phyloP scores from a whole-genome alignment of 106 monocot species.

The Phalaenopsis aphrodite region DNA sequence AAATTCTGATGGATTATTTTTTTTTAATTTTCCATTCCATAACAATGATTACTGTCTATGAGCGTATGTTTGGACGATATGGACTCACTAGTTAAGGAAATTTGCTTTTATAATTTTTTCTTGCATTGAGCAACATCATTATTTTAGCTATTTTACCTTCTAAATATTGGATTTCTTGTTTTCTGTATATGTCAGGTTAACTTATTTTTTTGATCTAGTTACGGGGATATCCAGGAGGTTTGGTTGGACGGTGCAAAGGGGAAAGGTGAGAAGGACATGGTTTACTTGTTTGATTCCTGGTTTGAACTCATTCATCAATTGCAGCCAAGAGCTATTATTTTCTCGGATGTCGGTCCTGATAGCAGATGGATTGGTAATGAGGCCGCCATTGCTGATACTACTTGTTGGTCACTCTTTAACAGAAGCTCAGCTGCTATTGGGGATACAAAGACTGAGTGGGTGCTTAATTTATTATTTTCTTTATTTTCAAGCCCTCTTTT shows the following conservation, averaged over 20 bases:
- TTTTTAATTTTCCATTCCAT: too few species aligned
- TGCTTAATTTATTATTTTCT: background rate
- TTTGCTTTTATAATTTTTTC: too few species aligned
- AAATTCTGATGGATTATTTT: too few species aligned
- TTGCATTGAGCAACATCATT: background rate
- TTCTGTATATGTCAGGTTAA: background rate
- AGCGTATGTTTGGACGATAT: too few species aligned
- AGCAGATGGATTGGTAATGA: constrained; percentile 86
- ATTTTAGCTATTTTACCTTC: background rate
- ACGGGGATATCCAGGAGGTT: constrained; percentile 84
- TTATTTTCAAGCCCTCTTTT: background rate
- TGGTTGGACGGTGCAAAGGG: constrained; percentile 92
- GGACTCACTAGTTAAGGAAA: too few species aligned
- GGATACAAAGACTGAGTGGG: constrained; percentile 38
- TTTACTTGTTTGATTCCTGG: constrained; percentile 76
- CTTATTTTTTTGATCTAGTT: constrained; percentile 38
- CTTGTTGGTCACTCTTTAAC: constrained; percentile 95
- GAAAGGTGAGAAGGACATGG: constrained; percentile 48
- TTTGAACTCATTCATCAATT: constrained; percentile 88
- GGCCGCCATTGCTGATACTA: constrained; percentile 59
- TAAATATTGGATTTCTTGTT: background rate
- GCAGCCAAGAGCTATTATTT: constrained; percentile 76
- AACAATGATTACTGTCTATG: too few species aligned
- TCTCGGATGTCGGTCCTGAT: constrained; percentile 84
- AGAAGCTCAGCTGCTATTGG: constrained; percentile 53